phyloP scores from a whole-genome alignment of 2,329 filamentous ascomycete genomes.

The Blumeria hordei region DNA sequence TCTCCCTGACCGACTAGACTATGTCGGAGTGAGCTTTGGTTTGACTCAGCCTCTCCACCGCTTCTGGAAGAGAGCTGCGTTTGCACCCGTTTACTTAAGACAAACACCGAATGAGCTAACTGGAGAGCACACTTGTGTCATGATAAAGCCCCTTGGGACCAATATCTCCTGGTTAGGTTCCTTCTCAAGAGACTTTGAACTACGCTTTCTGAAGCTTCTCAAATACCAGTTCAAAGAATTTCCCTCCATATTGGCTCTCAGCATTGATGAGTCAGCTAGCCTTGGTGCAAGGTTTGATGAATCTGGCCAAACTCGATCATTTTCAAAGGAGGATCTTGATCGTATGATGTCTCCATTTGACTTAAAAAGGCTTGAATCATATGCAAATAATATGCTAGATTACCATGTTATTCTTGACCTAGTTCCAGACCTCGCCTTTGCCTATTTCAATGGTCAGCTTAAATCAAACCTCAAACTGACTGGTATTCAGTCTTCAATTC shows the following conservation, averaged over 20 bases:
- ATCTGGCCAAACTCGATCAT: constrained; percentile 23
- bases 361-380: constrained; percentile 80
- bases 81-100: constrained; percentile 75
- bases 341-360: constrained; percentile 68
- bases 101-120: constrained; percentile 94
- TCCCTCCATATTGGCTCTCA: constrained; percentile 51
- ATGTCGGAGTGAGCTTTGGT: constrained; percentile 86
- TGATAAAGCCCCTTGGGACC: constrained; percentile 62
- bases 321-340: constrained; percentile 59
- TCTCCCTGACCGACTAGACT: constrained; percentile 60
- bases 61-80: constrained; percentile 83
- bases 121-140: constrained; percentile 92
- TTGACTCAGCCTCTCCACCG: constrained; percentile 70
- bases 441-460: constrained; percentile 68
- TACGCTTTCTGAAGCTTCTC: constrained; percentile 69
- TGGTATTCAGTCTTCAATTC: constrained; percentile 64
- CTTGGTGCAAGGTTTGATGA: constrained; percentile 43
- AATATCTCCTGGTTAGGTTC: constrained; percentile 40
- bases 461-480: constrained; percentile 42
- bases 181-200: constrained; percentile 82
- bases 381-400: constrained; percentile 91
- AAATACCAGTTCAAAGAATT: constrained; percentile 86
- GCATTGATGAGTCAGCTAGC: constrained; percentile 67
- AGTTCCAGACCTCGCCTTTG: constrained; percentile 53
- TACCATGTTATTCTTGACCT: constrained; percentile 94